phyloP scores from a whole-genome alignment of 1,284 basidiomycete genomes.

The Mycosarcoma maydis region DNA sequence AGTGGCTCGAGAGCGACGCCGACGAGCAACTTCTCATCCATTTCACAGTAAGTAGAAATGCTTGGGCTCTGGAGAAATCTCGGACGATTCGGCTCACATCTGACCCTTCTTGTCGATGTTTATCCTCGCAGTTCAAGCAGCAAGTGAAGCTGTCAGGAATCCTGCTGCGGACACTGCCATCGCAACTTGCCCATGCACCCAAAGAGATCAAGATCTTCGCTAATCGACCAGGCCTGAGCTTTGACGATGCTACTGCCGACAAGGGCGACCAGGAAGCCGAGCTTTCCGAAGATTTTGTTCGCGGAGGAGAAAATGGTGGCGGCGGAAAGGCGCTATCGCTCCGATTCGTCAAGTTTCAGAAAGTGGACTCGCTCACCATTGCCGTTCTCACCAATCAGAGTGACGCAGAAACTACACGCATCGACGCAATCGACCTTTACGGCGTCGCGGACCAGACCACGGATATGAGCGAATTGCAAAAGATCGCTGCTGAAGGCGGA shows the following conservation, averaged over 20 bases:
- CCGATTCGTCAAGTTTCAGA: slow-evolving; percentile 81
- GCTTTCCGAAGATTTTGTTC: slow-evolving; percentile 66
- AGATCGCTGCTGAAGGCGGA: slow-evolving; percentile 40
- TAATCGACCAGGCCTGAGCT: slow-evolving; percentile 67
- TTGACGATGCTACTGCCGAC: slow-evolving; percentile 65
- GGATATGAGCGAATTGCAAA: slow-evolving; percentile 52
- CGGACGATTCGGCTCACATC: not conserved
- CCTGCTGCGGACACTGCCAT: slow-evolving; percentile 71
- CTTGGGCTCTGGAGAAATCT: not conserved
- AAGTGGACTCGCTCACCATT: slow-evolving; percentile 73
- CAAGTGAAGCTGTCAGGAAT: slow-evolving; percentile 79
- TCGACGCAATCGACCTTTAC: slow-evolving; percentile 79
- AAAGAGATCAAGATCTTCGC: slow-evolving; percentile 60
- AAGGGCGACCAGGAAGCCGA: slow-evolving; percentile 68
- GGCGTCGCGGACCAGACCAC: slow-evolving; percentile 76
- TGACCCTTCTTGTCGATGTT: not conserved
- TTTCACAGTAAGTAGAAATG: slow-evolving; percentile 22
- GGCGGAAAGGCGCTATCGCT: slow-evolving; percentile 74
- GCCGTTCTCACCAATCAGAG: slow-evolving; percentile 81
- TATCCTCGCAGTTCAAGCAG: slow-evolving; percentile 77
- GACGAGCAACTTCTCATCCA: slow-evolving; percentile 75
- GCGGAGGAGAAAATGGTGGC: slow-evolving; percentile 33
- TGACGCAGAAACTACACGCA: slow-evolving; percentile 77
- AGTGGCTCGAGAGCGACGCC: slow-evolving; percentile 78
- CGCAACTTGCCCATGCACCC: slow-evolving; percentile 21